A percentile compares a stretch with the other conserved stretches of the same genome.
phyloP scores from a whole-genome alignment of 306 rosid genomes.

The Dalbergia oliveri region DNA sequence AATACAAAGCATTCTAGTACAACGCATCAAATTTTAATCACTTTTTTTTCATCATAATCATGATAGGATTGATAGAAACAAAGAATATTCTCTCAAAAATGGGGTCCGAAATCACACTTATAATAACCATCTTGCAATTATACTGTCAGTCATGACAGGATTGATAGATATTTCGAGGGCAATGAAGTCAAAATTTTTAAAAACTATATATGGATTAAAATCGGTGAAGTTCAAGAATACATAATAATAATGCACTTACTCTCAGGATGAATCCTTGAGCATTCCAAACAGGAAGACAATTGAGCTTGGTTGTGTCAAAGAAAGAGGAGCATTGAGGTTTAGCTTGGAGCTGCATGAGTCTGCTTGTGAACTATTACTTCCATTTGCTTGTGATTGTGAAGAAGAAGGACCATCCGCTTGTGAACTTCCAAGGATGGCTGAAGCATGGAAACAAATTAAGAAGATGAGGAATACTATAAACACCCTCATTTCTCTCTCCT shows the following conservation, averaged over 20 bases:
- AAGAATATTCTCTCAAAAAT: neutral
- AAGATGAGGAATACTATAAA: constrained; percentile 39
- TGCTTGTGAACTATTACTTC: constrained; percentile 51
- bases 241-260: constrained; percentile 56
- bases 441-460: constrained; percentile 50
- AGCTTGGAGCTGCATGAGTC: constrained; percentile 69
- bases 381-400: constrained; percentile 52
- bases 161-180: constrained; percentile 24
- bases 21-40: too few species aligned
- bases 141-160: neutral
- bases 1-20: too few species aligned
- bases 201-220: neutral
- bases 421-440: constrained; percentile 56
- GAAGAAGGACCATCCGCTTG: constrained; percentile 40
- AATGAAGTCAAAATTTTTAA: neutral
- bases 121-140: neutral
- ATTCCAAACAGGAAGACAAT: constrained; percentile 72
- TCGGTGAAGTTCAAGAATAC: neutral
- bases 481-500: constrained; percentile 47
- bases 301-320: constrained; percentile 67
- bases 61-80: neutral
- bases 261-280: constrained; percentile 68
- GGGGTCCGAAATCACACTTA: neutral
- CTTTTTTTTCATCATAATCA: too few species aligned
- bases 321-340: constrained; percentile 54